Conservation (phyloP, 805 yeast genomes). For the Candida chauliodis region DNA sequence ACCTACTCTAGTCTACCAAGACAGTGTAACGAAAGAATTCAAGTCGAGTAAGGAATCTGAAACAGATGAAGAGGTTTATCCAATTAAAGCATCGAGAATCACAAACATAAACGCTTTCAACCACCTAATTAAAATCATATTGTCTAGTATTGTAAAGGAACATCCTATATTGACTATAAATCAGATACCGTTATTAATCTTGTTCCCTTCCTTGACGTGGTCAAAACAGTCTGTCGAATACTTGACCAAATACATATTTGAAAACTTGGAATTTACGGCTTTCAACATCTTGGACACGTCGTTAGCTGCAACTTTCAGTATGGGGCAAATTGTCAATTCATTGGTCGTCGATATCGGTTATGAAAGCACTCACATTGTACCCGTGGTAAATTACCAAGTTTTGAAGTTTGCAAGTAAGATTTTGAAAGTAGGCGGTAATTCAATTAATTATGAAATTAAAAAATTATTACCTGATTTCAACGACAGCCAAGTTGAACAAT, state of each 20-base stretch:
- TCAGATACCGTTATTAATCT: conserved; percentile 68
- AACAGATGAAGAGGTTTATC: conserved; percentile 44
- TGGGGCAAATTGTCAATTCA: conserved; percentile 61
- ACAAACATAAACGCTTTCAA: conserved; percentile 68
- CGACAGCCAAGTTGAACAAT: conserved; percentile 59
- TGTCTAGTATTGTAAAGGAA: conserved; percentile 35
- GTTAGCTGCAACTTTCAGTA: conserved; percentile 69
- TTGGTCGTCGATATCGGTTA: conserved; percentile 79
- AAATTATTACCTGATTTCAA: conserved; percentile 57
- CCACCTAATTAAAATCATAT: conserved; percentile 48
- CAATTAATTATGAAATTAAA: conserved; percentile 53
- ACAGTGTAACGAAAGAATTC: conserved; percentile 33
- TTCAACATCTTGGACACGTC: conserved; percentile 67
- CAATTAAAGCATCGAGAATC: conserved; percentile 63
- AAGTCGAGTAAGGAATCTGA: conserved; percentile 34
- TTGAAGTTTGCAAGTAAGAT: conserved; percentile 51
- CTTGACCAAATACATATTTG: conserved; percentile 74
- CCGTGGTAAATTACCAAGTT: conserved; percentile 71
- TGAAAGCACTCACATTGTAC: conserved; percentile 70
- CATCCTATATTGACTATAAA: conserved; percentile 48
- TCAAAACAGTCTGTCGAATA: conserved; percentile 62
- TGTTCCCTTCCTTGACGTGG: conserved; percentile 65
- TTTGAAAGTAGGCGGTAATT: conserved; percentile 58
- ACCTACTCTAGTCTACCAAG: conserved; percentile 71
- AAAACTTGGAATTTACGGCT: conserved; percentile 66